Evolutionary conservation across 2,329 filamentous ascomycete species (phyloP), one percentile per base, ranked within the genome.

Genomic region (Bipolaris gigantea): DNA sequence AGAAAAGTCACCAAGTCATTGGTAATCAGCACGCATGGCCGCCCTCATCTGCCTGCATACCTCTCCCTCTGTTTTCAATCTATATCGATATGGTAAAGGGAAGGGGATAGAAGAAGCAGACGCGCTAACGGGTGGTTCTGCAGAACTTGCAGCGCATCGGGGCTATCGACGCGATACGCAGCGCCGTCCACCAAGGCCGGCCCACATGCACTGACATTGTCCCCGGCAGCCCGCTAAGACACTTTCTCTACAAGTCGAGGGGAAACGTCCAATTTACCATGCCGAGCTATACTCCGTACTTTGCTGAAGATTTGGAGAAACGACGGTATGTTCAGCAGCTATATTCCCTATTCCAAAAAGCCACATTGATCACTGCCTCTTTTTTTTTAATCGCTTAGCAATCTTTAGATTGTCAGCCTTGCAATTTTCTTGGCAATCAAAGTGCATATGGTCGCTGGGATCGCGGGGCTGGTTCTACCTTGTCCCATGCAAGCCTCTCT

Each of bases 251-350:
- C 81, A 99, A 97, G 75, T 96, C 90, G 15, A 85, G 90, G 55
- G 87, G 88, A 18, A 96, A 99, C 65, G 94, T 99, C 25, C 95
- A 99, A 73, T 99, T 97, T 74, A 89, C 86, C 63, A 96, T 96
- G 90, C 89, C 92, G 1, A 86, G 89, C 0, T 88, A 91, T 56
- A 81, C 85, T 9, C 88, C 90, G 0, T 79, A 86, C 52, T 94
- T 94, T 67, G 74, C 73, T 21, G 79, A 70, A 2, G 71, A 83
- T 4, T 77, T 90, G 42, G 81, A 85, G 38, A 82, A 85, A 46
- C 81, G 91, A 70, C 84, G 86, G 75, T 85, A 73, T 56, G 74
- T 64, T 49, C 18, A 5, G 3, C 27, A 10, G 27, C 27, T 10
- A 5, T 13, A 11, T 11, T 13, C 4, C 3, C 7, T 30, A 30